These are phyloP conservation scores for Cyamopsis tetragonoloba DNA, from an alignment of 306 rosid species.

Conservation along the genomic window DNA sequence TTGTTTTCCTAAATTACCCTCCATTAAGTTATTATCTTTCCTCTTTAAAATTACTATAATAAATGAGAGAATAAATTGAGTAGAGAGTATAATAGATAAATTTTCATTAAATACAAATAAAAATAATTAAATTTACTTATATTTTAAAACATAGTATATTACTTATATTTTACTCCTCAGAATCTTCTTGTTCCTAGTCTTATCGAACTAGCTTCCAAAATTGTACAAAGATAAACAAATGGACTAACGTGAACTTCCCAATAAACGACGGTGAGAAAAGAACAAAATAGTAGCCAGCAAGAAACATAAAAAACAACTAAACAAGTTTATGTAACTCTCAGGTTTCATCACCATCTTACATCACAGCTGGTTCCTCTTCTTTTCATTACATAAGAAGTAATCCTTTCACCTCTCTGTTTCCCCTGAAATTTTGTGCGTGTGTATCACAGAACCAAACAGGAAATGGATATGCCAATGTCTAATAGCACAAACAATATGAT, in stretches of 20 bases:
- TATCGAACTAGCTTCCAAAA: neutral
- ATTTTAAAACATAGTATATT: too few relatives aligned
- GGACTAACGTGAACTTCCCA: neutral
- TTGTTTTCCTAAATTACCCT: too few relatives aligned
- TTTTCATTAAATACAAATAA: too few relatives aligned
- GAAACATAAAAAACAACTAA: constrained; percentile 12
- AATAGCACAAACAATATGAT: neutral
- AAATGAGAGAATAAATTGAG: too few relatives aligned
- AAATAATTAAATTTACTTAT: too few relatives aligned
- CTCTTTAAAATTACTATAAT: too few relatives aligned
- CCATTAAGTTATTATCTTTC: too few relatives aligned
- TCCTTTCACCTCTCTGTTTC: neutral
- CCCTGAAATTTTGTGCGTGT: too few relatives aligned
- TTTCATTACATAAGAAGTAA: constrained; percentile 2
- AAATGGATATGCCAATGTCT: constrained; percentile 23
- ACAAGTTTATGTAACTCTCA: neutral
- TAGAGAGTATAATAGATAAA: too few relatives aligned
- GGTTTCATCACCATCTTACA: neutral
- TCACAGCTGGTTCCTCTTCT: neutral
- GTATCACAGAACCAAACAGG: too few relatives aligned
- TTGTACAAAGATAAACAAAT: neutral
- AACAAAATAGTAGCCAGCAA: neutral
- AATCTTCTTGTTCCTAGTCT: neutral
- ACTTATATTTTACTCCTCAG: too few relatives aligned
- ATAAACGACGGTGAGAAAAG: neutral